Base-by-base conservation (phyloP, 1,284 basidiomycete species). In the Cutaneotrichosporon cutaneum region DNA sequence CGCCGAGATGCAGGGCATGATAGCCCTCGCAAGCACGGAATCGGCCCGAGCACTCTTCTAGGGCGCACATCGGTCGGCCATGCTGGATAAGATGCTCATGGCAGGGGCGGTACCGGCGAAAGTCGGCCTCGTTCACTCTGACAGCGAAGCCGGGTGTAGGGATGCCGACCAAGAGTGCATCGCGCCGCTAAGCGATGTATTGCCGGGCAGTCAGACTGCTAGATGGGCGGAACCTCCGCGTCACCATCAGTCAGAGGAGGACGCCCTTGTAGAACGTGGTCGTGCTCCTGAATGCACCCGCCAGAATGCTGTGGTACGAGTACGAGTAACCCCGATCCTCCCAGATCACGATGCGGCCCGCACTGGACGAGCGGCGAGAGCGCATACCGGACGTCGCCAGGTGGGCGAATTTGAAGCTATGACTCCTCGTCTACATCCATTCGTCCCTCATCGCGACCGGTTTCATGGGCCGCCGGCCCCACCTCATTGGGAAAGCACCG, bases 311-410 rank as follows among this genome's bases (percentile, higher is more conserved):
- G 4, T 64, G 50, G 74, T 84, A 90, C 42, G 84, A 84, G 2
- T 68, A 70, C 24, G 85, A 79, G 69, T 85, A 87, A 1, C 72
- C 76, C 0, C 77, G 73, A 69, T 89, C 88, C 72, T 90, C 87
- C 88, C 88, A 90, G 0, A 86, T 77, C 74, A 90, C 88, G 45
- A 89, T 77, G 1, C 84, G 82, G 1, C 88, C 88, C 0, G 85
- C 86, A 68, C n/a, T 90, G 88, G 47, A 88, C 81, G 65, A 90
- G 88, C 13, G 88, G 84, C 0, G 85, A 86, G 4, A 89, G 77
- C 1, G 61, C 61, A 27, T 55, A 62, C 26, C 55, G 22, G 57
- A 26, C 47, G 53, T 61, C 60, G n/a, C 63, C 63, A 35, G 63
- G 63, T 11, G 52, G 63, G 10, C 63, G 58, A 32, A 65, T 61